Percentiles rank a stretch among this genome's conserved stretches.
phyloP scores from a whole-genome alignment of 2,329 filamentous ascomycete species.

The Fusarium mangiferae region DNA sequence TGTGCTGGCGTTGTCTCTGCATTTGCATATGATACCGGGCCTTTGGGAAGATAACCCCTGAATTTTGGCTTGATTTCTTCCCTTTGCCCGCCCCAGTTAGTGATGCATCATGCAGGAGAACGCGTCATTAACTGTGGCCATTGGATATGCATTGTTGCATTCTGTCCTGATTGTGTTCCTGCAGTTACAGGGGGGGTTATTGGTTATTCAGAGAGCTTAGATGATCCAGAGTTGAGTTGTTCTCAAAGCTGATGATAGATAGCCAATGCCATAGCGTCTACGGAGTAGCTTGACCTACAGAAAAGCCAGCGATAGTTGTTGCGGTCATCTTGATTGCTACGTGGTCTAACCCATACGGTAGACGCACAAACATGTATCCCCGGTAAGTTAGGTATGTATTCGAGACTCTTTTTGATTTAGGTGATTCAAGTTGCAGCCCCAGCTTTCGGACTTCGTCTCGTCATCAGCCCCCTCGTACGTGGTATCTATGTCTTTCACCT shows the following conservation, averaged over 20 bases:
- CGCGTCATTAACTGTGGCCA: constrained; percentile 17
- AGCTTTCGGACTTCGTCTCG: constrained; percentile 10
- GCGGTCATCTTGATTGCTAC: not conserved
- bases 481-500: constrained; percentile 31
- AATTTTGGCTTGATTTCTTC: not conserved
- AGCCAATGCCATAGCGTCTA: not conserved
- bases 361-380: not conserved
- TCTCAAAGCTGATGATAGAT: not conserved
- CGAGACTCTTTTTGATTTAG: not conserved
- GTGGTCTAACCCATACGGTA: not conserved
- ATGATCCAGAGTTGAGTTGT: not conserved
- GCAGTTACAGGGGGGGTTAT: not conserved
- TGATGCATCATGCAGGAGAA: constrained; percentile 43
- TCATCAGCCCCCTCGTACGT: constrained; percentile 20
- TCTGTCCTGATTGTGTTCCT: constrained; percentile 3
- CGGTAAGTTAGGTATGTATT: not conserved
- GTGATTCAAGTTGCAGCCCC: not conserved
- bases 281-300: not conserved
- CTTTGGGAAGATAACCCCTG: constrained; percentile 27
- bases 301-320: not conserved
- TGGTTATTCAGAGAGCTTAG: not conserved
- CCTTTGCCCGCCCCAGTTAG: constrained; percentile 10
- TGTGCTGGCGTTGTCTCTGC: constrained; percentile 28
- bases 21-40: constrained; percentile 26
- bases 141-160: constrained; percentile 19